Base-by-base conservation (phyloP, 1,139 yeast species). In the Groenewaldozyma sp. region DNA sequence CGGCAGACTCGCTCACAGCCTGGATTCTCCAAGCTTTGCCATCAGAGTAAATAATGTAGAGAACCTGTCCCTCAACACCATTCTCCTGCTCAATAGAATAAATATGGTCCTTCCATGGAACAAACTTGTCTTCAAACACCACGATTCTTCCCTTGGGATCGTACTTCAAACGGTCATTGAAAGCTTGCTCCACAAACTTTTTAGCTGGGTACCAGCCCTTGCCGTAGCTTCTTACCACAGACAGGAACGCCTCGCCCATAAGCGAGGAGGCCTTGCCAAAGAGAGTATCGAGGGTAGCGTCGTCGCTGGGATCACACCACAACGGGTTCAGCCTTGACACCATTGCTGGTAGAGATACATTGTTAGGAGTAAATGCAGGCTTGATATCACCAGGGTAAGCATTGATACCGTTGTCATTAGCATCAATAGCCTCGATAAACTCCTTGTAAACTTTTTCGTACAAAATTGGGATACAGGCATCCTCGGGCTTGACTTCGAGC, bases 51-150 rank as follows among this genome's bases (percentile, higher is more conserved):
- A 91, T 65, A 2, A 86, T 94, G 59, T 84, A 93, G 47, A 82
- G 68, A 37, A 78, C 73, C 45, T 68, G 69, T 26, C 82, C 86
- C 43, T 60, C 67, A 6, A 37, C 44, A 39, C 64, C 58, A 46
- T 72, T 63, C 44, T 77, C 86, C 51, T 70, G 71, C 61, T 87
- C 97, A 48, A 86, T 70, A 31, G 69, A 68, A 57, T 78, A 83
- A 41, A 91, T 67, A 58, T 91, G 97, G 54, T 86, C 95, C 61
- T 87, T 88, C 98, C 98, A 91, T 38, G 95, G 94, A 44, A 87
- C 82, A 58, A 80, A 84, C 47, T 71, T 73, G 17, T 74, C 77
- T 17, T 74, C 77, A 48, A 91, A 70, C 3, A 83, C 70, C 11
- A 93, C 57, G 37, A 91, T 78, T 48, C 79, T 74, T 24, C 95